phyloP scores from a whole-genome alignment of 345 rosid species.

The Cochlearia excelsa region DNA sequence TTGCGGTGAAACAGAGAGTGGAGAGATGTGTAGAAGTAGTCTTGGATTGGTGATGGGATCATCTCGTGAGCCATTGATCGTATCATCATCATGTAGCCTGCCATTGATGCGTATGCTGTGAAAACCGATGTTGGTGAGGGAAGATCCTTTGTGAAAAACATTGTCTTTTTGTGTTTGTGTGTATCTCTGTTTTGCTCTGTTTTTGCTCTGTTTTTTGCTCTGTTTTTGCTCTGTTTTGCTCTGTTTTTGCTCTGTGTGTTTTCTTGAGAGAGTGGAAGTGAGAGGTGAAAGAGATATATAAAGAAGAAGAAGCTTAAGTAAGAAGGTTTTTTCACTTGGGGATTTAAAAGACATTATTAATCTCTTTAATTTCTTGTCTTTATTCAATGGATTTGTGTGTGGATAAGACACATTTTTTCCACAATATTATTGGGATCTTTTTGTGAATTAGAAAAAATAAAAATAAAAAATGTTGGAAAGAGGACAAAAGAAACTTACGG shows the following conservation, averaged over 20 bases:
- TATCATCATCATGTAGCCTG: slow-evolving; percentile 52
- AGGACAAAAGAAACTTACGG: slow-evolving; percentile 22
- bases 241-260: too few species aligned
- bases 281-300: slow-evolving; percentile 27
- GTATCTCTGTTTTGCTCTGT: too few species aligned
- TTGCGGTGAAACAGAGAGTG: slow-evolving; percentile 40
- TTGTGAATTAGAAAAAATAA: neutral
- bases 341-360: slow-evolving; percentile 17
- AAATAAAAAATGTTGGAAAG: neutral
- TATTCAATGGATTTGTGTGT: slow-evolving; percentile 29
- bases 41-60: slow-evolving; percentile 44
- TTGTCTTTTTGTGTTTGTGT: slow-evolving; percentile 24
- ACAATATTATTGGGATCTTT: slow-evolving; percentile 3
- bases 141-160: slow-evolving; percentile 43
- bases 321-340: slow-evolving; percentile 24
- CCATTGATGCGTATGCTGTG: slow-evolving; percentile 58
- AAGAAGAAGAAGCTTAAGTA: slow-evolving; percentile 26
- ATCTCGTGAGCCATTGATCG: slow-evolving; percentile 50
- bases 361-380: slow-evolving; percentile 23
- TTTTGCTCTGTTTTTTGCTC: too few species aligned
- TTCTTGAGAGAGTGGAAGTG: slow-evolving; percentile 16
- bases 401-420: slow-evolving; percentile 10
- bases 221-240: too few species aligned
- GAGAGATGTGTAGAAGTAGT: slow-evolving; percentile 37
- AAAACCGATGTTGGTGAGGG: slow-evolving; percentile 55